A percentile compares a stretch with the other conserved stretches of the same genome.
phyloP scores from a whole-genome alignment of 768 basidiomycete species.

The Leccinum variicolor region DNA sequence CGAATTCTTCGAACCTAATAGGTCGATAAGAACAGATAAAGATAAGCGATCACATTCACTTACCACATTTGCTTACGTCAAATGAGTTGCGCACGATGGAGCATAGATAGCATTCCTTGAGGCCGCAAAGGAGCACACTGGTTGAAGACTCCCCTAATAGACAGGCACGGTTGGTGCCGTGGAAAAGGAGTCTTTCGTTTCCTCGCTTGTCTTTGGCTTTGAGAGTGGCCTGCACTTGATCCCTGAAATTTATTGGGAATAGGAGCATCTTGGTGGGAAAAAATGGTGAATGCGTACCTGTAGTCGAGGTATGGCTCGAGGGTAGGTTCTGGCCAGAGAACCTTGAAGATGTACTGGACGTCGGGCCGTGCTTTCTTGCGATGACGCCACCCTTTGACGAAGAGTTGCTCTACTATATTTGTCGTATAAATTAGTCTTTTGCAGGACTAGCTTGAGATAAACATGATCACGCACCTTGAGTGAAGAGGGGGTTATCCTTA shows the following conservation, averaged over 20 bases:
- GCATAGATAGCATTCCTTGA: constrained; percentile 53
- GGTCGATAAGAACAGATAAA: constrained; percentile 7
- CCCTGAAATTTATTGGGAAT: constrained; percentile 13
- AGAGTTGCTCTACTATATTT: constrained; percentile 45
- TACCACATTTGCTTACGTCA: constrained; percentile 57
- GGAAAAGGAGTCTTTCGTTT: constrained; percentile 61
- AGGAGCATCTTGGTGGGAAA: constrained; percentile 14
- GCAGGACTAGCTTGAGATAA: background rate
- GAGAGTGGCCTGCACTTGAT: constrained; percentile 25
- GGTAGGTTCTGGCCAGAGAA: constrained; percentile 43
- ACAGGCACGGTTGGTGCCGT: constrained; percentile 63
- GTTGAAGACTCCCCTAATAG: constrained; percentile 50
- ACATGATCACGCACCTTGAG: constrained; percentile 36
- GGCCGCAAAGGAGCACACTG: constrained; percentile 45
- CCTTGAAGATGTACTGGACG: constrained; percentile 49
- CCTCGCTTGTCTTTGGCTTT: constrained; percentile 30
- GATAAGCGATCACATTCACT: constrained; percentile 15
- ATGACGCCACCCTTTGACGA: constrained; percentile 55
- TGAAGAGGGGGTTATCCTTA: constrained; percentile 33
- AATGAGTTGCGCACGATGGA: constrained; percentile 56
- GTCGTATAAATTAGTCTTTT: background rate
- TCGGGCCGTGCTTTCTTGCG: constrained; percentile 48
- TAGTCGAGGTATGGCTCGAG: constrained; percentile 46
- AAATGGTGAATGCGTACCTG: constrained; percentile 35
- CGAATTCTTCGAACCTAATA: constrained; percentile 49